phyloP scores from a whole-genome alignment of 2,329 filamentous ascomycete species.

The Fusarium xylarioides region DNA sequence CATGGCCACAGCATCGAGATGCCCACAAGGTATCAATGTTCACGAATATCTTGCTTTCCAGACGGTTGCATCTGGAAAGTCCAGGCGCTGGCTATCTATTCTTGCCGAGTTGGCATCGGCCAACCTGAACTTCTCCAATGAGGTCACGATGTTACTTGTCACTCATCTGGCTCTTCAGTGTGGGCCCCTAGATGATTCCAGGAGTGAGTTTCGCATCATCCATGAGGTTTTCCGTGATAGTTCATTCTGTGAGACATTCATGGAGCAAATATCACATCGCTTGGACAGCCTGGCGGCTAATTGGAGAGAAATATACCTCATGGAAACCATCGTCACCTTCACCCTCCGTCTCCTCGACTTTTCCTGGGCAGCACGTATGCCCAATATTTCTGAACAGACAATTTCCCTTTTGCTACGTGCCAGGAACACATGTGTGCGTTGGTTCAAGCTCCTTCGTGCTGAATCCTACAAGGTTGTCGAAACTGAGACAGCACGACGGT shows the following conservation, averaged over 20 bases:
- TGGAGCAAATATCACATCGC: constrained; percentile 55
- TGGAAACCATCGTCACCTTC: constrained; percentile 66
- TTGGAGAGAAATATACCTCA: constrained; percentile 67
- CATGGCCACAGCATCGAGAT: constrained; percentile 59
- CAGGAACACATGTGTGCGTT: constrained; percentile 53
- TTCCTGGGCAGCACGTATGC: constrained; percentile 9
- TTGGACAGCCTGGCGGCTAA: constrained; percentile 61
- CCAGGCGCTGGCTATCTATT: constrained; percentile 59
- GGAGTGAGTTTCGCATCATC: constrained; percentile 50
- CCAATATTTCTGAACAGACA: background rate
- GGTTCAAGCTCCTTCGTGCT: constrained; percentile 58
- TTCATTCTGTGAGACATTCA: constrained; percentile 58
- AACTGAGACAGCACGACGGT: constrained; percentile 47
- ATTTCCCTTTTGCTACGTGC: constrained; percentile 17
- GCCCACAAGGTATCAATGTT: constrained; percentile 56
- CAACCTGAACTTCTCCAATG: constrained; percentile 68
- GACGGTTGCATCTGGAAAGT: constrained; percentile 56
- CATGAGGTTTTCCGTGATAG: constrained; percentile 62
- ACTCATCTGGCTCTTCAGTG: constrained; percentile 61
- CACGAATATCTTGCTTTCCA: constrained; percentile 66
- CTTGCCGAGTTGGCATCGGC: constrained; percentile 61
- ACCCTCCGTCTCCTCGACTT: constrained; percentile 50
- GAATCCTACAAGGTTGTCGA: constrained; percentile 55
- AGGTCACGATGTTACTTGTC: constrained; percentile 60
- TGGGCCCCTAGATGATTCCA: constrained; percentile 54